Conservation (phyloP, 768 basidiomycete species). For the Leccinum pellstonianum region DNA sequence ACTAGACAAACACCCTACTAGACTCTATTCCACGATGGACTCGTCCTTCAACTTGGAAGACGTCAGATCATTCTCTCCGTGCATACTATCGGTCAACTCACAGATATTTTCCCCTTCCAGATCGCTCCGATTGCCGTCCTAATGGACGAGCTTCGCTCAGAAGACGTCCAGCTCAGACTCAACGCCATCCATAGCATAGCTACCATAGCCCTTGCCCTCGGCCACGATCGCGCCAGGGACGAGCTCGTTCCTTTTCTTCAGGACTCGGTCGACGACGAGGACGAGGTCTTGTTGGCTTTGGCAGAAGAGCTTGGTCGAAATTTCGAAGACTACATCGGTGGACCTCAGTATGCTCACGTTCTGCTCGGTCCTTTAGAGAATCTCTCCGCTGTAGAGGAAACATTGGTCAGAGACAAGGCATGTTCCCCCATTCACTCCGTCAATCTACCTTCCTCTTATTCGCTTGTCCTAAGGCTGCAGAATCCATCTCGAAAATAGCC, state of each 20-base stretch:
- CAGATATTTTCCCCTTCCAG: slow-evolving; percentile 36
- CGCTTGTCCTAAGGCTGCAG: slow-evolving; percentile 68
- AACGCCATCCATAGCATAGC: slow-evolving; percentile 97
- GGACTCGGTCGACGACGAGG: slow-evolving; percentile 99
- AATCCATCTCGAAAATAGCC: slow-evolving; percentile 91
- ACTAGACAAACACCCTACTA: background rate
- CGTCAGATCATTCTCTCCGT: slow-evolving; percentile 41
- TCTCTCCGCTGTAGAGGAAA: slow-evolving; percentile 95
- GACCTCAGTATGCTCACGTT: slow-evolving; percentile 80
- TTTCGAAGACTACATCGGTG: slow-evolving; percentile 95
- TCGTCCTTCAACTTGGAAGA: slow-evolving; percentile 65
- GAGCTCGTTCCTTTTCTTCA: slow-evolving; percentile 97
- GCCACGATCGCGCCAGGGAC: slow-evolving; percentile 90
- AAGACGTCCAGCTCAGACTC: slow-evolving; percentile 94
- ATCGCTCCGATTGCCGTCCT: slow-evolving; percentile 94
- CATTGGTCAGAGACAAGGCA: slow-evolving; percentile 96
- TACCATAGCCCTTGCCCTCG: slow-evolving; percentile 95
- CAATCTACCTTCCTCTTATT: slow-evolving; percentile 1
- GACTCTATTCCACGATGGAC: slow-evolving; percentile 50
- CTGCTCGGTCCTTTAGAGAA: slow-evolving; percentile 92
- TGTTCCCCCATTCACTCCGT: slow-evolving; percentile 11
- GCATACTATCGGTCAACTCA: slow-evolving; percentile 17
- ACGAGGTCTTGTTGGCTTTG: slow-evolving; percentile 93
- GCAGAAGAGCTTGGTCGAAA: slow-evolving; percentile 92
- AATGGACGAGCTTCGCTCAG: slow-evolving; percentile 97